Base-by-base conservation (phyloP, 345 rosid genomes). In the Pistacia integerrima region DNA sequence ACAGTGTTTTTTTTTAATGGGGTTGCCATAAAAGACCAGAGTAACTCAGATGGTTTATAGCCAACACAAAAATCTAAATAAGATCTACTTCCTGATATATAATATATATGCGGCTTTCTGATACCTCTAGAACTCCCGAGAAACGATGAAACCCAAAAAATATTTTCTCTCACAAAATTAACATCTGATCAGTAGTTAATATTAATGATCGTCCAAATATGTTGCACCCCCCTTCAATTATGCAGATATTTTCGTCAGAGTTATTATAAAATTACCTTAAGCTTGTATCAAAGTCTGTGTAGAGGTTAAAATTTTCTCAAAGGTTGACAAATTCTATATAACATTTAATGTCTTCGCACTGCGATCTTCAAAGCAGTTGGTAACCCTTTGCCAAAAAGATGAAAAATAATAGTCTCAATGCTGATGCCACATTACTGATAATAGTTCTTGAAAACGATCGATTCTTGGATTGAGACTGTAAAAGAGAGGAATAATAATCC, bases 41-140 rank as follows among this genome's bases (percentile, higher is more conserved):
- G 61, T 54, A 62, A 63, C n/a, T 35, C 30, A n/a, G 41, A 48
- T 25, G 17, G 20, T 25, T 61, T 60, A 25, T 44, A 25, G 57
- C 76, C 60, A 33, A 62, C 69, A 18, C 33, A 58, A 22, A 49
- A 74, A 74, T 64, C 77, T 54, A 52, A 64, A 28, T 38, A 73
- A 73, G 68, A 73, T 73, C 76, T 49, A 18, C 58, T 18, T 57
- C 66, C 12, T 22, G 20, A 20, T 1, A 11, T 52, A 35, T 11
- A 4, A 30, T 30, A 30, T 22, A 67, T 48, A 16, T 33, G 25
- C 51, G 35, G 18, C 20, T 36, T 70, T 71, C n/a, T 58, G 54
- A 17, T 69, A 51, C 33, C 18, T 48, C n/a, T 18, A 12, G 57
- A 25, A 67, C 5, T 44, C 69, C 51, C 54, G 20, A 20, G n/a